Base-by-base conservation (phyloP, 306 rosid genomes). In the Citrullus amarus region DNA sequence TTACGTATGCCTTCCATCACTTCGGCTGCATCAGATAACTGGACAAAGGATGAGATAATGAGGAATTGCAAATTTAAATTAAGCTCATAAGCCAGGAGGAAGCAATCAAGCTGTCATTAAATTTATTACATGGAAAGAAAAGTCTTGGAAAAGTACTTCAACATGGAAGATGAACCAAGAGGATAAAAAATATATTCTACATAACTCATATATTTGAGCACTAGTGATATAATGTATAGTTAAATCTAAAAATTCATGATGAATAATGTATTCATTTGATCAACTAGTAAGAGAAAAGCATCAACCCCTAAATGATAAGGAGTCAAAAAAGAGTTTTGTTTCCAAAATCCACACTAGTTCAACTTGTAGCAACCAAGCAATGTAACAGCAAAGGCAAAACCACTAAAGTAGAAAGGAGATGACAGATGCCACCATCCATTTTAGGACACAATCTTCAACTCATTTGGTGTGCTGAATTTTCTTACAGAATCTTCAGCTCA, bases 11-110 rank as follows among this genome's bases (percentile, higher is more conserved):
- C 96, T 83, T 83, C 84, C 97, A 93, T 93, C 41, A 91, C 97
- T 78, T 91, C 89, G 79, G 84, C 88, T 74, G 98, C 95, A 86
- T 93, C 98, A 76, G 96, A 96, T 83, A 91, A 85, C 98, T 93
- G 77, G 13, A 32, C 65, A 62, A 54, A 32, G 58, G 13, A 25
- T 51, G 59, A 25, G 4, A 53, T 15, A 53, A 53, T 48, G 16
- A 32, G 36, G 36, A 32, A 32, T 32, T 32, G 3, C 36, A 32
- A 32, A 25, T 25, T 25, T 25, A 25, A 25, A 25, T 25, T 25
- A 25, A 25, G 28, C 28, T 25, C 28, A 0, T 25, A 25, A 32
- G 36, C 36, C 36, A 32, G 36, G 36, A 32, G 36, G 36, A 32
- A 32, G 36, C 36, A 32, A 32, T 32, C 36, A 3, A 32, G 4